Base-by-base conservation (phyloP, 805 yeast genomes). In the Tetrapisispora arboricola region DNA sequence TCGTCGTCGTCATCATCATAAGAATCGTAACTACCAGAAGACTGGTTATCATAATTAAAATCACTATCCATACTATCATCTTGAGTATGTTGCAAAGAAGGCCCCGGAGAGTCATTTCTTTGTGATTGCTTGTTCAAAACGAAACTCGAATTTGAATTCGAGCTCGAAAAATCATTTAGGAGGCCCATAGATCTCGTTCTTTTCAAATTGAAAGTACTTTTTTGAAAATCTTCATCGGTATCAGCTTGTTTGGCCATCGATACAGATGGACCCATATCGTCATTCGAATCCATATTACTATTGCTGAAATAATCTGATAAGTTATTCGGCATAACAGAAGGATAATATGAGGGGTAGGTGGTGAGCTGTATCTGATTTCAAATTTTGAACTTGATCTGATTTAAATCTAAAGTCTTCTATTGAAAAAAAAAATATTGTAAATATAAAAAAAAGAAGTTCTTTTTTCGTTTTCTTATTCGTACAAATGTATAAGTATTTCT, bases 161-260 rank as follows among this genome's bases (percentile, higher is more conserved):
- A 6, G 20, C 13, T 32, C 20, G 24, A 18, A 20, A 26, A 80
- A 46, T 79, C 84, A 53, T 82, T 94, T 49, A 85, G 65, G 12
- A 84, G 60, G 1, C 95, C 95, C 70, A 85, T 67, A 7, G 92
- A 81, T 53, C 92, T 71, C 26, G 95, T 85, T 55, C 95, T 66
- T 53, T 84, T 85, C 53, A 85, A 65, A 51, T 77, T 78, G 58
- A 81, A 85, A 3, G 90, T 73, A 6, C 84, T 73, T 43, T 71
- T 74, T 40, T 76, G 70, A 54, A 85, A 84, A 51, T 81, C 82
- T 38, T 73, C 76, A 44, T 78, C 84, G 57, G 78, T 78, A 35
- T 73, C 68, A 4, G 90, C 87, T 45, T 80, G 83, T 17, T 83
- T 75, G 43, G 76, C 76, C 61, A 64, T 65, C 36, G 75, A 70